Conservation (phyloP, 225 moss, liverwort and hornwort species). For the Climacium dendroides region DNA sequence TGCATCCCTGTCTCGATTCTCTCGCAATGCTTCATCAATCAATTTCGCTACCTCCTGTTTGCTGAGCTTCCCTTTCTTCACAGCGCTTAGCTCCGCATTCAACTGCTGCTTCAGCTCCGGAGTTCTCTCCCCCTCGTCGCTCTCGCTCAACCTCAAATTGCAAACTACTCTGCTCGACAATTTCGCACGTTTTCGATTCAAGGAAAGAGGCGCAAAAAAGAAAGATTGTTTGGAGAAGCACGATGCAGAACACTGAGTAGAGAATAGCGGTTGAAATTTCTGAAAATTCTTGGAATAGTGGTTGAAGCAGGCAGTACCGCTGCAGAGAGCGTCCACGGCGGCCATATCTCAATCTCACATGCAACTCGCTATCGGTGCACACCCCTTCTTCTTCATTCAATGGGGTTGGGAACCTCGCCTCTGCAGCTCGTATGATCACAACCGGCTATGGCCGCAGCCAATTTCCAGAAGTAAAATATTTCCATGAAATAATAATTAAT, state of each 20-base stretch:
- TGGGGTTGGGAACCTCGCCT: neutral
- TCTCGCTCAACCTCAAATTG: constrained; percentile 34
- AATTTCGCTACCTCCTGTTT: constrained; percentile 36
- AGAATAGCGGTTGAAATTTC: neutral
- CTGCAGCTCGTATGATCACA: neutral
- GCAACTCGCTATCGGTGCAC: neutral
- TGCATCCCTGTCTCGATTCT: constrained; percentile 62
- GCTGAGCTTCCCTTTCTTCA: constrained; percentile 33
- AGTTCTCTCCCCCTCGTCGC: constrained; percentile 10
- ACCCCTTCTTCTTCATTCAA: neutral
- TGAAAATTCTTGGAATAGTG: neutral
- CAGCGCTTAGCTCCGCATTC: constrained; percentile 13
- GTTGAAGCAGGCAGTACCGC: neutral
- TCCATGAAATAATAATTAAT: neutral
- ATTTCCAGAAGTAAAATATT: neutral
- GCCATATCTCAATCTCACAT: constrained; percentile 2
- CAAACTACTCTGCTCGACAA: neutral
- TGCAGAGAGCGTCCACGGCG: neutral
- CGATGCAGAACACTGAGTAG: neutral
- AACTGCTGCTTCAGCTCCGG: constrained; percentile 8
- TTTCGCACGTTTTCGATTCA: neutral
- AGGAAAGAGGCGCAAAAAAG: neutral
- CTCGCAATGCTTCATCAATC: constrained; percentile 58
- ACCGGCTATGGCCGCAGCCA: neutral
- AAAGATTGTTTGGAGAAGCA: neutral